Evolutionary conservation across 2,329 filamentous ascomycete genomes (phyloP).

Genomic region (Plenodomus lindquistii): DNA sequence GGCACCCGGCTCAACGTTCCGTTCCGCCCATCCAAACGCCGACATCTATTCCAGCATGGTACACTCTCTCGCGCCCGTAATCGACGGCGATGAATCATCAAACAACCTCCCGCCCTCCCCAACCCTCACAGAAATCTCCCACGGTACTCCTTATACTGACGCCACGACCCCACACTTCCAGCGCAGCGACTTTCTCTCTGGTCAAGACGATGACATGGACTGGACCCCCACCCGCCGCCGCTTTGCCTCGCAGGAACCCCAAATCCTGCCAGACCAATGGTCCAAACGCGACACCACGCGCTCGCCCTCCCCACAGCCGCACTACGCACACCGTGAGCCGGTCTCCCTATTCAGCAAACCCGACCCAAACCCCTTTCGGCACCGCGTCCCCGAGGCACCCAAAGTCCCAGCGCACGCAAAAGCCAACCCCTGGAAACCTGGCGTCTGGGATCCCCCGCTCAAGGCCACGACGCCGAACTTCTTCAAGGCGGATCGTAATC

Average conservation of each 20-base stretch:
- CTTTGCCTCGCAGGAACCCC: slow-evolving; percentile 44
- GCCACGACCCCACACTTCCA: slow-evolving; percentile 26
- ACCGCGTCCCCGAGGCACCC: slow-evolving; percentile 70
- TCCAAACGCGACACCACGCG: slow-evolving; percentile 7
- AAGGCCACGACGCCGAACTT: slow-evolving; percentile 57
- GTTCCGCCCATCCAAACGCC: slow-evolving; percentile 27
- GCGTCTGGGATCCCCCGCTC: slow-evolving; percentile 53
- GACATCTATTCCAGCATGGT: slow-evolving; percentile 41
- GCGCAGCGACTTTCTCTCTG: slow-evolving; percentile 13
- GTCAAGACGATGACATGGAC: slow-evolving; percentile 67
- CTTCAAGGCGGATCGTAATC: slow-evolving; percentile 49
- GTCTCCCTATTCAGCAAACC: slow-evolving; percentile 30
- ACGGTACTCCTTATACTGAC: slow-evolving; percentile 28
- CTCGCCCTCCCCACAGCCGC: slow-evolving; percentile 6
- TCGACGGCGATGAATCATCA: slow-evolving; percentile 28
- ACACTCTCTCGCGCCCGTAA: slow-evolving; percentile 44
- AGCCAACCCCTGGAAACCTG: slow-evolving; percentile 61
- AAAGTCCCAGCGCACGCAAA: slow-evolving; percentile 65
- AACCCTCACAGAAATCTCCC: slow-evolving; percentile 30
- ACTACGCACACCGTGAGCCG: slow-evolving; percentile 5
- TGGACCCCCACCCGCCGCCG: slow-evolving; percentile 63
- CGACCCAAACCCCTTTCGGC: slow-evolving; percentile 65
- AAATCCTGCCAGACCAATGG: slow-evolving; percentile 25
- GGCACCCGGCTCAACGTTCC: slow-evolving; percentile 28
- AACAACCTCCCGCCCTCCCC: slow-evolving; percentile 35